These are phyloP conservation scores for Lachnellula willkommii DNA, from an alignment of 2,329 filamentous ascomycete genomes.

Conservation along the genomic window DNA sequence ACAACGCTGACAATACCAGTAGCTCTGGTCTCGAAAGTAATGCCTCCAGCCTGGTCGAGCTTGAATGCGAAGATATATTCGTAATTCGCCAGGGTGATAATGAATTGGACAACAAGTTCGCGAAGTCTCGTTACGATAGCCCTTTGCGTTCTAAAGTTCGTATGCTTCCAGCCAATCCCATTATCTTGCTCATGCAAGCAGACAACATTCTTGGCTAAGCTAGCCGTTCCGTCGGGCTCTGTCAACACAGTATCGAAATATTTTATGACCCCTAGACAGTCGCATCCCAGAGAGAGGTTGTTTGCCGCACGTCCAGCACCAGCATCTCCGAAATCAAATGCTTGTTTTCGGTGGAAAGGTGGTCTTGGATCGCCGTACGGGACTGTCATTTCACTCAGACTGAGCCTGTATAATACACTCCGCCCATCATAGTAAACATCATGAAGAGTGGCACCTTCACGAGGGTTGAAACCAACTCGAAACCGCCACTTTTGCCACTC, in stretches of 20 bases:
- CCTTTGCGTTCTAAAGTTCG: conserved; percentile 58
- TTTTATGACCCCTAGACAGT: conserved; percentile 63
- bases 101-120: conserved; percentile 60
- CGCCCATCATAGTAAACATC: conserved; percentile 55
- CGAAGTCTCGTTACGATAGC: conserved; percentile 57
- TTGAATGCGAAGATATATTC: conserved; percentile 63
- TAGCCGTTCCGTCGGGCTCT: conserved; percentile 49
- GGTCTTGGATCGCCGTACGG: conserved; percentile 57
- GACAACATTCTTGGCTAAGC: conserved; percentile 52
- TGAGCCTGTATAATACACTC: conserved; percentile 52
- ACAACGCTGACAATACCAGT: conserved; percentile 57
- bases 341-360: conserved; percentile 60
- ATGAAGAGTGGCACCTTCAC: conserved; percentile 56
- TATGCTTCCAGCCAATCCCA: conserved; percentile 66
- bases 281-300: conserved; percentile 61
- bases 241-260: conserved; percentile 52
- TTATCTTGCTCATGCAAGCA: conserved; percentile 66
- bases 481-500: conserved; percentile 55
- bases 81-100: conserved; percentile 65
- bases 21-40: conserved; percentile 56
- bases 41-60: conserved; percentile 57
- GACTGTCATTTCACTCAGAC: conserved; percentile 55
- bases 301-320: conserved; percentile 60
- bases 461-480: conserved; percentile 53
- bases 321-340: conserved; percentile 63